These are phyloP conservation scores for Candida tropicalis DNA, from an alignment of 1,139 yeast species.

Conservation along the genomic window DNA sequence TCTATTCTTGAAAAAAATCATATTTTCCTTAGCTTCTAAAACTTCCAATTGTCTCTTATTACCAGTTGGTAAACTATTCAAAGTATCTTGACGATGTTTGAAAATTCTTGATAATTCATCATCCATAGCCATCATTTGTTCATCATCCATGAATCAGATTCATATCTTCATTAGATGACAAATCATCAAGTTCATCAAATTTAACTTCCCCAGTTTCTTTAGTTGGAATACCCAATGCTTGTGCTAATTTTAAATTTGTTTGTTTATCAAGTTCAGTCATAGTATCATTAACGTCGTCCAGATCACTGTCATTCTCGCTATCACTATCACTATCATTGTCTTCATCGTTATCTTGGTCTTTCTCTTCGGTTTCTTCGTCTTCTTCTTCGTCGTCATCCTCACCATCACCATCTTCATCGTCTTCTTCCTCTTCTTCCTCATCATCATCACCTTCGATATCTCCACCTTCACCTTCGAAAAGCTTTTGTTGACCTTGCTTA, in stretches of 20 bases:
- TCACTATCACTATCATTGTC: conserved; percentile 25
- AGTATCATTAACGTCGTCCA: conserved; percentile 25
- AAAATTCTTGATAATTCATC: conserved; percentile 82
- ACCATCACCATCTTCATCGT: conserved; percentile 34
- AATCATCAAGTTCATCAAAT: conserved; percentile 38
- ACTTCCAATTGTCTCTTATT: conserved; percentile 72
- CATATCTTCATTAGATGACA: conserved; percentile 42
- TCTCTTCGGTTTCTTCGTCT: conserved; percentile 30
- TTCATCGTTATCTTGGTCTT: conserved; percentile 32
- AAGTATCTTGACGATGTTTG: conserved; percentile 72
- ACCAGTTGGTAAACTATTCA: conserved; percentile 54
- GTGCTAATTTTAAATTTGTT: conserved; percentile 72
- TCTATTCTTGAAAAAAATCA: conserved; percentile 77
- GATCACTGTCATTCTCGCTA: conserved; percentile 21
- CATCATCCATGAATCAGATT: conserved; percentile 91
- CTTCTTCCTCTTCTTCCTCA: not conserved
- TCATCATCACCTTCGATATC: conserved; percentile 18
- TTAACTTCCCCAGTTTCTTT: conserved; percentile 48
- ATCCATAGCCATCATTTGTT: conserved; percentile 95
- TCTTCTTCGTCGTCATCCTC: conserved; percentile 40
- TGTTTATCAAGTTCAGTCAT: conserved; percentile 63
- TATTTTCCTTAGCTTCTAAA: conserved; percentile 74
- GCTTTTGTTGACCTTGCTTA: conserved; percentile 73
- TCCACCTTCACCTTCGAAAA: conserved; percentile 70
- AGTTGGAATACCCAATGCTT: conserved; percentile 73